phyloP scores from a whole-genome alignment of 768 basidiomycete genomes.

The Sarcodon aspratus region DNA sequence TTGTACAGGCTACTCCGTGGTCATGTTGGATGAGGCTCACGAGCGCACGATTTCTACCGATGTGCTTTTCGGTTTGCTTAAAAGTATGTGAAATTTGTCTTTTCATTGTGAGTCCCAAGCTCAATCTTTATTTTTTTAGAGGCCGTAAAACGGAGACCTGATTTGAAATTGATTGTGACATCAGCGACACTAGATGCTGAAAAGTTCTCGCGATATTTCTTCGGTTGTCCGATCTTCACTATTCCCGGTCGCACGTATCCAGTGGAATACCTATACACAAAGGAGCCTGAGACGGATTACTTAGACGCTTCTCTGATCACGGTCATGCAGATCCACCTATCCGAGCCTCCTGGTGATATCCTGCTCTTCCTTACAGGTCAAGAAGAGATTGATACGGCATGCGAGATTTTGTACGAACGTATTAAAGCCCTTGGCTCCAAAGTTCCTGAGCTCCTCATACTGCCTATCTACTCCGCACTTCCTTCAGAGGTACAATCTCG shows the following conservation, averaged over 20 bases:
- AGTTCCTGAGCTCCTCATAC: slow-evolving; percentile 92
- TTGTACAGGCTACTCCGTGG: slow-evolving; percentile 82
- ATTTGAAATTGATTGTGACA: slow-evolving; percentile 95
- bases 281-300: slow-evolving; percentile 96
- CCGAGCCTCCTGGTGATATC: slow-evolving; percentile 94
- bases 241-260: slow-evolving; percentile 99
- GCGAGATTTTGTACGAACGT: slow-evolving; percentile 94
- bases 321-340: slow-evolving; percentile 98
- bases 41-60: slow-evolving; percentile 98
- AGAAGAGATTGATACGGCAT: slow-evolving; percentile 97
- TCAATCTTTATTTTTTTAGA: slow-evolving; percentile 37
- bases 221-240: slow-evolving; percentile 96
- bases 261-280: slow-evolving; percentile 96
- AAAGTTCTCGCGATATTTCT: slow-evolving; percentile 99
- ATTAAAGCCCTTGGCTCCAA: slow-evolving; percentile 99
- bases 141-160: slow-evolving; percentile 87
- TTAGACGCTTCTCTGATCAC: slow-evolving; percentile 97
- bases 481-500: slow-evolving; percentile 97
- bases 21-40: slow-evolving; percentile 99
- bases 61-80: slow-evolving; percentile 90
- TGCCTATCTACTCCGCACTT: slow-evolving; percentile 96
- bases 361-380: slow-evolving; percentile 97
- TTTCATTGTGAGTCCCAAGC: neutral
- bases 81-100: slow-evolving; percentile 41
- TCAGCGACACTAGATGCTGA: slow-evolving; percentile 99